These are phyloP conservation scores for Arxiozyma bovina DNA, from an alignment of 1,139 yeast species.

Conservation along the genomic window DNA sequence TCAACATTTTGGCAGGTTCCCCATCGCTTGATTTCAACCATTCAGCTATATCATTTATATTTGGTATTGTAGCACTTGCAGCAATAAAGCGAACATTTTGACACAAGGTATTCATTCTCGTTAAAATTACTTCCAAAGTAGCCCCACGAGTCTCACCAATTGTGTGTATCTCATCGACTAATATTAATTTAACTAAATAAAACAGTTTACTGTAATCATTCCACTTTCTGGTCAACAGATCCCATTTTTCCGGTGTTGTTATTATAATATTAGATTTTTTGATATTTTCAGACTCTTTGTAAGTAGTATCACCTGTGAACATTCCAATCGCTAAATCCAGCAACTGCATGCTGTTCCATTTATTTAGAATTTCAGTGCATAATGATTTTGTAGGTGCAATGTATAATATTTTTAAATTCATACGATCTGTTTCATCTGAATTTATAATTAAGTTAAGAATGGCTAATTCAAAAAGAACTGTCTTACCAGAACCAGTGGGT, in stretches of 20 bases:
- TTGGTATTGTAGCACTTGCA: conserved; percentile 48
- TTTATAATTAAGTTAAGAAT: conserved; percentile 34
- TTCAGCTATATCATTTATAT: conserved; percentile 39
- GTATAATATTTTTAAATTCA: conserved; percentile 36
- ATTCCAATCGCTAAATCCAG: conserved; percentile 38
- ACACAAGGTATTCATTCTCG: conserved; percentile 42
- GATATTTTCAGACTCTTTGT: conserved; percentile 36
- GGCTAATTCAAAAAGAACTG: conserved; percentile 46
- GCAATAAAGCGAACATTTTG: conserved; percentile 40
- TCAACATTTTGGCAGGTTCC: conserved; percentile 31
- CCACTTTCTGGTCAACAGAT: conserved; percentile 44
- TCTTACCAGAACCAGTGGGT: conserved; percentile 54
- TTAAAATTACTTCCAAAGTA: conserved; percentile 43
- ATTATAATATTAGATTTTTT: conserved; percentile 40
- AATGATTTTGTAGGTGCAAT: conserved; percentile 50
- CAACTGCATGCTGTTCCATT: conserved; percentile 38
- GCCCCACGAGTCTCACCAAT: conserved; percentile 44
- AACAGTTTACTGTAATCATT: conserved; percentile 36
- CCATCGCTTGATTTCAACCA: conserved; percentile 35
- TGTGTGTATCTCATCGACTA: conserved; percentile 46
- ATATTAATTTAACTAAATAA: conserved; percentile 34
- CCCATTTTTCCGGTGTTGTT: conserved; percentile 56
- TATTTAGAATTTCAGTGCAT: conserved; percentile 38
- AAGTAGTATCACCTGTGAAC: conserved; percentile 43
- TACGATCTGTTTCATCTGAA: conserved; percentile 7